Percentiles rank a stretch among this genome's conserved stretches.
These are phyloP conservation scores for Auricularia sp. DNA, from an alignment of 768 basidiomycete genomes.

Conservation along the genomic window DNA sequence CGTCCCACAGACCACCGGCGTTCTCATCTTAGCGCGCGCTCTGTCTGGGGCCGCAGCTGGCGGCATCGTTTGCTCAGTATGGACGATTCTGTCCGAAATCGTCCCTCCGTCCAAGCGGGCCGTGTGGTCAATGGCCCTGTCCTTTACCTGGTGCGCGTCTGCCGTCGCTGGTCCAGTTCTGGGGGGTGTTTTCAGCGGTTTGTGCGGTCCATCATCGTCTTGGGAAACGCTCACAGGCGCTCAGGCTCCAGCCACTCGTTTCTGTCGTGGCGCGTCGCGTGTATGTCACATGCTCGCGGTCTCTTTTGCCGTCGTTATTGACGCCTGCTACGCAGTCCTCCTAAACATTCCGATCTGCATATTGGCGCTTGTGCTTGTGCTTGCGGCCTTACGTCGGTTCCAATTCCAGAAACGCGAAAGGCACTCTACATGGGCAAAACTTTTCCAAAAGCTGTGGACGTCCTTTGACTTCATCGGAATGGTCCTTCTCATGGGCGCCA, in stretches of 20 bases:
- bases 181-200: conserved; percentile 75
- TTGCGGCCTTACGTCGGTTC: conserved; percentile 50
- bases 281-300: conserved; percentile 36
- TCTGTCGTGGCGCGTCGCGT: conserved; percentile 76
- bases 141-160: conserved; percentile 68
- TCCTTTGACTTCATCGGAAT: conserved; percentile 72
- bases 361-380: conserved; percentile 46
- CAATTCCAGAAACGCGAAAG: conserved; percentile 33
- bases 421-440: conserved; percentile 26
- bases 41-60: conserved; percentile 76
- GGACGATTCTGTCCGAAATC: conserved; percentile 80
- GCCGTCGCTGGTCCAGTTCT: conserved; percentile 74
- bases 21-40: conserved; percentile 58
- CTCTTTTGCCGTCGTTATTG: conserved; percentile 8
- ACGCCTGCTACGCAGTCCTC: conserved; percentile 43
- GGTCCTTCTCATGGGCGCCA: conserved; percentile 67
- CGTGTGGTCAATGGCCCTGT: conserved; percentile 31
- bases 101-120: conserved; percentile 65
- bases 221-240: background rate
- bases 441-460: conserved; percentile 39
- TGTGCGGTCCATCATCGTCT: conserved; percentile 16
- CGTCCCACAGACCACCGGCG: conserved; percentile 29
- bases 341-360: conserved; percentile 72
- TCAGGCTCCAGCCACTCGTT: conserved; percentile 3
- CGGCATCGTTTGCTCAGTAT: conserved; percentile 76